A percentile compares a stretch with the other conserved stretches of the same genome.
phyloP scores from a whole-genome alignment of 2,329 filamentous ascomycete species.

The Sporothrix pallida region DNA sequence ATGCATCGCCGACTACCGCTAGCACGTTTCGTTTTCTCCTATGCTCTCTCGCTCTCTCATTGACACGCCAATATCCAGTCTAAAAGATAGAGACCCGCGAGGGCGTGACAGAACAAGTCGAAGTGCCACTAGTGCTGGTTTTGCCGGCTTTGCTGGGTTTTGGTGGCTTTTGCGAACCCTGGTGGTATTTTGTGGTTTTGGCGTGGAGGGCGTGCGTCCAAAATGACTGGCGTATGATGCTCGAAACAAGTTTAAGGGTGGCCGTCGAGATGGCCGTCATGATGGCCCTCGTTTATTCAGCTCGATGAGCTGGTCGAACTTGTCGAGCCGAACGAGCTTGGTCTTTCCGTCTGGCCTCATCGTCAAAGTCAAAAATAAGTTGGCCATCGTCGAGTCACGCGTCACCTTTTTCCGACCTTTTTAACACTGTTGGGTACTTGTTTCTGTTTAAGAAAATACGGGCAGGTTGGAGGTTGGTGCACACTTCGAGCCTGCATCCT shows the following conservation, averaged over 20 bases:
- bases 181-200: neutral
- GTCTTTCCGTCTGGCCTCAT: neutral
- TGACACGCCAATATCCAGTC: neutral
- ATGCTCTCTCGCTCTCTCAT: neutral
- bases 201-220: conserved; percentile 5
- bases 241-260: neutral
- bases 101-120: conserved; percentile 1
- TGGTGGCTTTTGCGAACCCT: neutral
- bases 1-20: neutral
- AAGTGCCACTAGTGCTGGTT: neutral
- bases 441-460: neutral
- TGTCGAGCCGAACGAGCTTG: neutral
- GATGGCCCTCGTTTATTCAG: neutral
- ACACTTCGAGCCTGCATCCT: neutral
- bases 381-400: conserved; percentile 10
- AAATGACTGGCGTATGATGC: neutral
- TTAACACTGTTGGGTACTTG: neutral
- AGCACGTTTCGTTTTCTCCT: neutral
- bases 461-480: neutral
- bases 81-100: neutral
- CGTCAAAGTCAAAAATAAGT: neutral
- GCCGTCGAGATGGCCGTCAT: neutral
- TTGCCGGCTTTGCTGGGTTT: neutral
- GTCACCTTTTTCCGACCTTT: neutral
- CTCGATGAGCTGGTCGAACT: neutral